Evolutionary conservation across 75 land plant genomes (phyloP).

Genomic region (Cupressus sempervirens): DNA sequence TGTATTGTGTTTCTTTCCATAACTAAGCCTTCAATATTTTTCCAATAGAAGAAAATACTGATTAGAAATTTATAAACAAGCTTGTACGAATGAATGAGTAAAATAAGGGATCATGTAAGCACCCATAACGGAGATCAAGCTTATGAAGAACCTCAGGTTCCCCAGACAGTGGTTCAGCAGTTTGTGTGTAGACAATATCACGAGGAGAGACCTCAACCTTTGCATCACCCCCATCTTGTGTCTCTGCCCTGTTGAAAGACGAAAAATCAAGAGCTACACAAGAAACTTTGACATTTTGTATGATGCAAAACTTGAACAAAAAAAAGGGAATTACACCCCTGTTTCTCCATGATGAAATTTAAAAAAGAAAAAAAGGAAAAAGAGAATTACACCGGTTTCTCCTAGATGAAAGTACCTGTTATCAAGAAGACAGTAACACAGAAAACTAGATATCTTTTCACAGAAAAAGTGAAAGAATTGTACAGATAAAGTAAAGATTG

Average conservation of each 20-base stretch:
- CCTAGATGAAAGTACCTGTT: background rate
- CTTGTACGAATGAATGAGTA: background rate
- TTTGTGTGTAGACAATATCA: constrained; percentile 79
- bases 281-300: constrained; percentile 7
- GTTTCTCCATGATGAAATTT: no score
- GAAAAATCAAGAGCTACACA: constrained; percentile 13
- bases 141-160: constrained; percentile 59
- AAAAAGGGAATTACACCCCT: no score
- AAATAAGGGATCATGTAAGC: constrained; percentile 13
- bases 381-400: background rate
- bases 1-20: background rate
- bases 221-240: constrained; percentile 99
- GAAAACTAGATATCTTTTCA: background rate
- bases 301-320: constrained; percentile 6
- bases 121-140: constrained; percentile 97
- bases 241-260: constrained; percentile 69
- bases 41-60: background rate
- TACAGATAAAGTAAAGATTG: background rate
- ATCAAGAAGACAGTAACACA: background rate
- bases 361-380: background rate
- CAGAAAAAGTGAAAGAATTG: background rate
- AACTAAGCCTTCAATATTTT: background rate
- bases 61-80: background rate
- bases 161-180: constrained; percentile 53
- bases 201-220: constrained; percentile 93